A percentile compares a stretch with the other conserved stretches of the same genome.
phyloP scores from a whole-genome alignment of 2,329 filamentous ascomycete genomes.

The Arthrobotrys iridis region DNA sequence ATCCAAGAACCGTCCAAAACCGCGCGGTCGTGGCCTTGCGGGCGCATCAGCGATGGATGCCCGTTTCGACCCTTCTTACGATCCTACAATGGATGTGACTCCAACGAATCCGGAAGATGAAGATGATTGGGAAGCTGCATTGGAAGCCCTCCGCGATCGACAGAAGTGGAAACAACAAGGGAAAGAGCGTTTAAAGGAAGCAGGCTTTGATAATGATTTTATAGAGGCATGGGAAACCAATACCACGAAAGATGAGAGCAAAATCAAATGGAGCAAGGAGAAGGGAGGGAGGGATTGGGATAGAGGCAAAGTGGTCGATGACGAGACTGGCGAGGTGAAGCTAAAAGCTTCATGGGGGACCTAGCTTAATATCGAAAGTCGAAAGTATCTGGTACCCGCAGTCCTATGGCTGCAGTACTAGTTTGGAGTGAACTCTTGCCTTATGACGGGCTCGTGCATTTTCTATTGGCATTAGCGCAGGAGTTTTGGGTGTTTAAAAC shows the following conservation, averaged over 20 bases:
- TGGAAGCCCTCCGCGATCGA: slow-evolving; percentile 82
- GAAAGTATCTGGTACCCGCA: too few relatives aligned
- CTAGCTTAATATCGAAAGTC: too few relatives aligned
- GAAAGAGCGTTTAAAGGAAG: slow-evolving; percentile 77
- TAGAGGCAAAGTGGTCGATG: slow-evolving; percentile 65
- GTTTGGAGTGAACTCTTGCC: too few relatives aligned
- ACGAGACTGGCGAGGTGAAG: slow-evolving; percentile 57
- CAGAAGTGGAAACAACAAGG: slow-evolving; percentile 79
- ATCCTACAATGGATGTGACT: slow-evolving; percentile 68
- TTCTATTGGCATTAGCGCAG: neutral
- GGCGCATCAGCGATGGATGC: slow-evolving; percentile 76
- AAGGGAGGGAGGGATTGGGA: slow-evolving; percentile 75
- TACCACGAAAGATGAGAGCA: slow-evolving; percentile 70
- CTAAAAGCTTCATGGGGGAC: slow-evolving; percentile 55
- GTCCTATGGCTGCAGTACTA: too few relatives aligned
- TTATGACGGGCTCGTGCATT: neutral
- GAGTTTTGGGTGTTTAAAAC: neutral
- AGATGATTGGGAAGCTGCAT: slow-evolving; percentile 80
- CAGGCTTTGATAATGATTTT: slow-evolving; percentile 80
- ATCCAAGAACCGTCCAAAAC: neutral
- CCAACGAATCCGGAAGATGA: slow-evolving; percentile 65
- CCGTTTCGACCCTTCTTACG: slow-evolving; percentile 77
- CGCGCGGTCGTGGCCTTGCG: slow-evolving; percentile 57
- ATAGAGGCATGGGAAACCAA: slow-evolving; percentile 77
- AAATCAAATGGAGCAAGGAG: slow-evolving; percentile 76